These are phyloP conservation scores for Forsythia viridissima DNA, from an alignment of 257 asterid species.

Conservation along the genomic window DNA sequence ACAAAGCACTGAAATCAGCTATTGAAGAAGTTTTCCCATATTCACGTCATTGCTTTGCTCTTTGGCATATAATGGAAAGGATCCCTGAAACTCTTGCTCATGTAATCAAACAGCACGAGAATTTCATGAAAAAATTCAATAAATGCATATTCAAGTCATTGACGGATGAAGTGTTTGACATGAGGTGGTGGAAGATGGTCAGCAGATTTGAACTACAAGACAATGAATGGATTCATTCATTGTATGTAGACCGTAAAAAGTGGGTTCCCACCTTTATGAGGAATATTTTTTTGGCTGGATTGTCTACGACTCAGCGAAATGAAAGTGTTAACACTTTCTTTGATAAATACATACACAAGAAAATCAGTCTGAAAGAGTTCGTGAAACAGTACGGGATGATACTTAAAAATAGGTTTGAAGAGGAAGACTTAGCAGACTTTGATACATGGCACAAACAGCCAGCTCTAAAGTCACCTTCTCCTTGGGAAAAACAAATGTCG, in stretches of 20 bases:
- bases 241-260: slow-evolving; percentile 75
- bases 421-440: slow-evolving; percentile 93
- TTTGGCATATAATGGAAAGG: slow-evolving; percentile 86
- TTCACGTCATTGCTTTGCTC: slow-evolving; percentile 77
- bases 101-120: slow-evolving; percentile 64
- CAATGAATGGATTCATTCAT: slow-evolving; percentile 83
- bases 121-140: slow-evolving; percentile 64
- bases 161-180: slow-evolving; percentile 84
- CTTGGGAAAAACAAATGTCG: slow-evolving; percentile 99
- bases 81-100: slow-evolving; percentile 69
- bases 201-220: slow-evolving; percentile 86
- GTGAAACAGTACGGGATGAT: slow-evolving; percentile 79
- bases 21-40: slow-evolving; percentile 70
- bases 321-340: slow-evolving; percentile 77
- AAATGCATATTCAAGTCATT: slow-evolving; percentile 84
- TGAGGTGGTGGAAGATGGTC: slow-evolving; percentile 99
- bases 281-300: slow-evolving; percentile 79
- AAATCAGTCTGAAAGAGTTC: slow-evolving; percentile 81
- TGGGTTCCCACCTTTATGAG: slow-evolving; percentile 86
- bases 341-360: slow-evolving; percentile 86
- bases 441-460: slow-evolving; percentile 98
- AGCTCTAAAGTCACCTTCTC: slow-evolving; percentile 94
- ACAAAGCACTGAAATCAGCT: slow-evolving; percentile 63
- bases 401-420: slow-evolving; percentile 80
- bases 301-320: slow-evolving; percentile 74